Evolutionary conservation across 2,329 filamentous ascomycete species (phyloP), one percentile per base, ranked within the genome.

Genomic region (Aureobasidium sp.): DNA sequence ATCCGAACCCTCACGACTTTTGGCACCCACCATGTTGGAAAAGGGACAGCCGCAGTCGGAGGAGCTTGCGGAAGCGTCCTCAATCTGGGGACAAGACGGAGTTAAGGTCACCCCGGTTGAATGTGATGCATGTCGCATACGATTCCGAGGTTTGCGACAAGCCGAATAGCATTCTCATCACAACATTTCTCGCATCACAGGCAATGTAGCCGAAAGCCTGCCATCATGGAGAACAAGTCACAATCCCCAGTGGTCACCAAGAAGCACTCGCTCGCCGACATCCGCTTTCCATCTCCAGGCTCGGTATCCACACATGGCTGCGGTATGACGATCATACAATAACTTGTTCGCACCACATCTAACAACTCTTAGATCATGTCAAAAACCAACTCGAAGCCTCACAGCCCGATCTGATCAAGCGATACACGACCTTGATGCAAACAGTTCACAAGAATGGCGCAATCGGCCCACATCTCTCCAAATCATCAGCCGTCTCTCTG

Each of bases 401-500:
- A 17, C 86, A 85, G 74, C 87, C 88, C 68, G 85, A 81, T 65
- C 87, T 87, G 22, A 84, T 89, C 64, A 79, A 84, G 61, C 84
- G 89, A 68, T 92, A 92, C 75, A 88, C 87, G 70, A 82, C 84
- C 70, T 84, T 90, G 64, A 78, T 91, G 42, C 82, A 86, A 64
- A 83, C 84, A 62, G 86, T 92, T 66, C 87, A 87, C 74, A 87
- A 91, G 79, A 53, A 84, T 82, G 58, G 80, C 86, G 70, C 82
- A 87, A 52, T 81, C 82, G 29, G 87, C 88, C 73, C 90, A 85
- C 6, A 85, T 81, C 87, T 85, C 15, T 82, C 86, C 51, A 88
- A 87, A 65, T 68, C 62, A 44, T 49, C 66, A 14, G 39, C 66
- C 67, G 22, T 70, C 66, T n/a, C 66, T 7, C 64, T 65, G 20